Base-by-base conservation (phyloP, 2,329 filamentous ascomycete genomes). In the Dryadomyces quercus-mongolicae region DNA sequence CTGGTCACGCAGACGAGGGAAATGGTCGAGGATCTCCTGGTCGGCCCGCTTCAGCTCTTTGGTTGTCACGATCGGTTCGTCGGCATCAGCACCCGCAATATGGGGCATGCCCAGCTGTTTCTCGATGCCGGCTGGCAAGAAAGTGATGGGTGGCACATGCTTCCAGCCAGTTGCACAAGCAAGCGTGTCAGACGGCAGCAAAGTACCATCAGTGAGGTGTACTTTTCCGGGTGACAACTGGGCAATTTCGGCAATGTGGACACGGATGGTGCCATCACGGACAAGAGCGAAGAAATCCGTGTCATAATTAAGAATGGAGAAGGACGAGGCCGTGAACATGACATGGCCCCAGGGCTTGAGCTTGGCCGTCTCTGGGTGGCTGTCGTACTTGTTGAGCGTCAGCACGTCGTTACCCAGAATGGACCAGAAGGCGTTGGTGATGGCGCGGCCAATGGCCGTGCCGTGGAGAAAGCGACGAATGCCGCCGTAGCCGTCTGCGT, bases 101-200 rank as follows among this genome's bases (percentile, higher is more conserved):
- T 74, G 72, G 2, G 78, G 76, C 16, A 81, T 62, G 12, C 78
- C 78, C 2, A 78, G 65, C 25, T 75, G 69, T 10, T 59, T 62
- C 34, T 73, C 70, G 49, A 76, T 70, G 18, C 71, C 73, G 34
- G 68, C 65, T 0, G 74, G 72, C 10, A 76, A 61, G 61, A 82
- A 82, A 48, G 71, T 73, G 51, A 84, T 64, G 0, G 75, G 70
- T 1, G 76, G 72, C 2, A 69, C 64, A 46, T 75, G 70, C 59
- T 76, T 74, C 81, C 81, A 84, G 2, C 81, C 81, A 0, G 79
- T 84, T 18, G 73, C 74, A 59, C 74, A 80, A 55, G 79, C 68
- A 2, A 85, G 62, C 0, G 71, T 71, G 60, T 84, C 77, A 0
- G 75, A 69, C 7, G 70, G 58, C 9, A 84, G 60, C 0, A 58